Evolutionary conservation across 2,329 filamentous ascomycete genomes (phyloP).

Genomic region (Scedosporium apiospermum): DNA sequence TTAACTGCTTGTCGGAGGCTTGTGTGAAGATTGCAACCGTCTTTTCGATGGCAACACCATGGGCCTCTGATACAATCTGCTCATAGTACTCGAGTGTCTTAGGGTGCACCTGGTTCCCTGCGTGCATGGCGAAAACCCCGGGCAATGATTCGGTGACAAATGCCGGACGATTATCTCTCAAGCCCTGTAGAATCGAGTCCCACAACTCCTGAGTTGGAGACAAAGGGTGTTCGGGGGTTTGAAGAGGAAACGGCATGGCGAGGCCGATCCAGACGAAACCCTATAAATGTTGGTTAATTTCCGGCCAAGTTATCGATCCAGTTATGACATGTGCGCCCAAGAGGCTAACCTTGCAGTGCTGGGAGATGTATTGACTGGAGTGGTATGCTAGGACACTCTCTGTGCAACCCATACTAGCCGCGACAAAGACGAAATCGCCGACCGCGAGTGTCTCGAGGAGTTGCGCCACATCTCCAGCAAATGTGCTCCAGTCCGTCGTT

Average conservation of each 20-base stretch:
- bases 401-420: slow-evolving; percentile 2
- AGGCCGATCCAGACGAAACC: slow-evolving; percentile 4
- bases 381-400: slow-evolving; percentile 2
- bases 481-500: neutral
- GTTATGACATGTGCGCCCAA: no score
- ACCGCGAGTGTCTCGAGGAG: neutral
- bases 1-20: neutral
- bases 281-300: neutral
- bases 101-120: slow-evolving; percentile 1
- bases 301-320: no score
- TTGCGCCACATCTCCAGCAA: neutral
- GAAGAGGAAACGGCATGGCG: slow-evolving; percentile 2
- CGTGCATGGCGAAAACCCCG: neutral
- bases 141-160: neutral
- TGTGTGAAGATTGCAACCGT: neutral
- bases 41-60: neutral
- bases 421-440: slow-evolving; percentile 3
- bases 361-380: neutral
- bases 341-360: slow-evolving; percentile 1
- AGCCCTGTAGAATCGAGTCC: neutral
- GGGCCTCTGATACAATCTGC: neutral
- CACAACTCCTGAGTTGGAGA: neutral
- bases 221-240: neutral
- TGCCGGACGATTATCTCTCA: neutral
- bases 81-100: slow-evolving; percentile 3